Evolutionary conservation across 108 stramenopile genomes (phyloP), one percentile per base, ranked within the genome.

Genomic region (Skeletonema menzelii): DNA sequence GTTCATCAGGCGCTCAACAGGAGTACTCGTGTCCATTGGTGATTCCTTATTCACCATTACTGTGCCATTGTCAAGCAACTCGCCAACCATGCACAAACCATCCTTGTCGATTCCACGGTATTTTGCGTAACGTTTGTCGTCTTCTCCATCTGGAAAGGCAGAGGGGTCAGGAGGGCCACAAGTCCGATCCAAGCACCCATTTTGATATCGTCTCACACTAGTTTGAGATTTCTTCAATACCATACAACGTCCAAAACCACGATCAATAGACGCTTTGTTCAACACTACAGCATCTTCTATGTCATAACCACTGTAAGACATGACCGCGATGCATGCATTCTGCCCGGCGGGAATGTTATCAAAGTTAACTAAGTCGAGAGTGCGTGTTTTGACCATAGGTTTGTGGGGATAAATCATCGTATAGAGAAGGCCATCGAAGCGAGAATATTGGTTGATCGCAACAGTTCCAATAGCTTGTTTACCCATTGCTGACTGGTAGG

Each of bases 391-490:
- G 17, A 98, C 97, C 85, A 99, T 81, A 3, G 98, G 98, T 68
- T 98, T 98, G 62, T 97, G 95, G 37, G 99, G 99, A 77, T 99
- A 98, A n/a, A 98, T 87, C 79, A 99, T 72, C 2, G 95, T 90
- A 80, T 98, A 97, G 30, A 98, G 85, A 44, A 99, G 80, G 15
- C 96, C 94, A 83, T 99, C 99, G 77, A 98, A 95, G 8, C 99
- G 79, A 65, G 92, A 96, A 82, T 97, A 96, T 86, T 98, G 92
- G 77, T 99, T 99, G 58, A 96, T 84, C 20, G 91, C 91, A 32
- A 97, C 85, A 14, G 93, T 95, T 69, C 99, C 99, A 88, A 99
- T 99, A 32, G 99, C 98, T 82, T 99, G 98, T 82, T 99, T 99
- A 27, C 98, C 98, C 99, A 99, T 99, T 53, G 99, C 99, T 26